Evolutionary conservation across 75 land plant genomes (phyloP).

Genomic region (Cryptomeria japonica): DNA sequence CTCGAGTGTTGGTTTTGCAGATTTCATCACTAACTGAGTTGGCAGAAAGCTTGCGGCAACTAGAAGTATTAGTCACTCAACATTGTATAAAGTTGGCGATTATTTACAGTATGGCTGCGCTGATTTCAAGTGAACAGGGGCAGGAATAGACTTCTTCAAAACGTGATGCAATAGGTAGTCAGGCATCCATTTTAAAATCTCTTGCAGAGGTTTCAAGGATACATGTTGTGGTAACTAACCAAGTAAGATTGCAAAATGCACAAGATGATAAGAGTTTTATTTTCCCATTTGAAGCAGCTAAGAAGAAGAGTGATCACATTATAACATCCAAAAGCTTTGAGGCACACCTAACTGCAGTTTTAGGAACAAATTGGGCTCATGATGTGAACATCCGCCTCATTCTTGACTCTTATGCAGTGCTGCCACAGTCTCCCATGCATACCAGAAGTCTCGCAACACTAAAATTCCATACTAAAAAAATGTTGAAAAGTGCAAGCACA

Average conservation of each 20-base stretch:
- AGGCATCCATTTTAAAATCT: conserved; percentile 26
- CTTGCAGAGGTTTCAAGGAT: conserved; percentile 75
- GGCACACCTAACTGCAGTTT: conserved; percentile 65
- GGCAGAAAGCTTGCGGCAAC: conserved; percentile 65
- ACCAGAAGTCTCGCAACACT: too few relatives aligned
- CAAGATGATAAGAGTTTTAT: conserved; percentile 1
- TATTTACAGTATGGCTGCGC: conserved; percentile 85
- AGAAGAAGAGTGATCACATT: conserved; percentile 11
- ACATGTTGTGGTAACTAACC: conserved; percentile 88
- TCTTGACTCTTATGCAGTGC: conserved; percentile 66
- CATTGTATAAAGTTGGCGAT: conserved; percentile 66
- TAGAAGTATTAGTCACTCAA: conserved; percentile 51
- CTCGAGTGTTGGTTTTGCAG: conserved; percentile 64
- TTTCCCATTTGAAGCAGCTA: conserved; percentile 48
- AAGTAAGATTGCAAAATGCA: conserved; percentile 58
- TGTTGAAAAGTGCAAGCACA: too few relatives aligned
- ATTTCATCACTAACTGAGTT: conserved; percentile 71
- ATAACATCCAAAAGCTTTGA: conserved; percentile 30
- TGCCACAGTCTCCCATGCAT: too few relatives aligned
- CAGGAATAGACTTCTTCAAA: conserved; percentile 6
- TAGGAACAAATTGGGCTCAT: conserved; percentile 93
- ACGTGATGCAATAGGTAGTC: conserved; percentile 12
- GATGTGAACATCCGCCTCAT: conserved; percentile 81
- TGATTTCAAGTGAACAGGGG: conserved; percentile 32
- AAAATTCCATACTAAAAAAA: too few relatives aligned